phyloP scores from a whole-genome alignment of 495 filamentous ascomycete species.

The Tuber magnatum region DNA sequence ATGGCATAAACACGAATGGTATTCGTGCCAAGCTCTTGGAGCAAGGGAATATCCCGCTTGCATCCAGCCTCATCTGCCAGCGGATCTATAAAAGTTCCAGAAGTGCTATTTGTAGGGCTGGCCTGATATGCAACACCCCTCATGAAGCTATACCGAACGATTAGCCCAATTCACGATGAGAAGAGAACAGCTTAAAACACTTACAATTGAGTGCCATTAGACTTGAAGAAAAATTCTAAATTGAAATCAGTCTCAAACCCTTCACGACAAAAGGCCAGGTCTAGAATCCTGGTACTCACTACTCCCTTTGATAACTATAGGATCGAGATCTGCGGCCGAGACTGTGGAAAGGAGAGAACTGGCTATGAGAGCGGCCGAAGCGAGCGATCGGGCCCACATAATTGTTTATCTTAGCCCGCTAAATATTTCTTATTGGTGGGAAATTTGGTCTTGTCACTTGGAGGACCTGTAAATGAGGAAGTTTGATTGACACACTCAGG shows the following conservation, averaged over 20 bases:
- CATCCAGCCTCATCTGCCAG: conserved; percentile 63
- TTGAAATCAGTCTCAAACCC: not conserved
- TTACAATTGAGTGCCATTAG: conserved; percentile 69
- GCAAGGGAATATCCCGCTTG: conserved; percentile 72
- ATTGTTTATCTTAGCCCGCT: not conserved
- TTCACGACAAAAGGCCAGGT: conserved; percentile 1
- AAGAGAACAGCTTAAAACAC: conserved; percentile 28
- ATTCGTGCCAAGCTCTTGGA: conserved; percentile 73
- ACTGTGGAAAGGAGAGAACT: conserved; percentile 46
- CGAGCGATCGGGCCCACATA: conserved; percentile 25
- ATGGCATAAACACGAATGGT: conserved; percentile 89
- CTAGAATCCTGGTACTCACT: conserved; percentile 25
- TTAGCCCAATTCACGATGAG: not conserved
- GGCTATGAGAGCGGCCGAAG: conserved; percentile 25
- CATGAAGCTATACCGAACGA: conserved; percentile 51
- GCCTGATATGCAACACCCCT: conserved; percentile 84
- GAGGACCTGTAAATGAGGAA: not conserved
- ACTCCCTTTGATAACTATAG: conserved; percentile 55
- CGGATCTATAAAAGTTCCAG: conserved; percentile 54
- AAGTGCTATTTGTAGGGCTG: conserved; percentile 46
- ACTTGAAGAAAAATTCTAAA: conserved; percentile 68
- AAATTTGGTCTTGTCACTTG: conserved; percentile 16
- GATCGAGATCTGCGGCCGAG: conserved; percentile 54
- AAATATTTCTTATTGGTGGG: not conserved
- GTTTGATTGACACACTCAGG: not conserved